A percentile compares a stretch with the other conserved stretches of the same genome.
Conservation (phyloP, 352 stramenopile species). For the Thraustochytrium striatum region DNA sequence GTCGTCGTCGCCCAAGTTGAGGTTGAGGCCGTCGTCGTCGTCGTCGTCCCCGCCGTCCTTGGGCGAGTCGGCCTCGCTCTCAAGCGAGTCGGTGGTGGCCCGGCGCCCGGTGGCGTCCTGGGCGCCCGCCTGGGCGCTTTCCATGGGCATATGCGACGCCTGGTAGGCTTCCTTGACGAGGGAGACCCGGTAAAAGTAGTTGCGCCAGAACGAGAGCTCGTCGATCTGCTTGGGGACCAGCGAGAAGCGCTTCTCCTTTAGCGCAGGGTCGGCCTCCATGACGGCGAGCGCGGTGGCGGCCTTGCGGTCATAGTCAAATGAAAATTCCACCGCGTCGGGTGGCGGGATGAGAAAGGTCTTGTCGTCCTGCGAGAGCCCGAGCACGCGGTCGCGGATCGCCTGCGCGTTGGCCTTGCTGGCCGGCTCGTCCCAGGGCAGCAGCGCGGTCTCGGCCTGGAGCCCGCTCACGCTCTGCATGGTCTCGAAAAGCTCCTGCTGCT, state of each 20-base stretch:
- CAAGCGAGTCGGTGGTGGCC: neutral
- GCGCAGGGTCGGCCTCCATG: constrained; percentile 27
- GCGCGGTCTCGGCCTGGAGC: neutral
- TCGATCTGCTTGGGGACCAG: constrained; percentile 31
- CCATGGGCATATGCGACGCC: neutral
- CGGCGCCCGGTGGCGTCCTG: too few species aligned
- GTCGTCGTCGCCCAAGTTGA: neutral
- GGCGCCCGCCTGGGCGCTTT: neutral
- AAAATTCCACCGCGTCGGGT: constrained; percentile 32
- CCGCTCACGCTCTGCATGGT: constrained; percentile 7
- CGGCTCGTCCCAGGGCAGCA: constrained; percentile 35
- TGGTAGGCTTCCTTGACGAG: constrained; percentile 46
- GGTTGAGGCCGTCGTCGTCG: neutral
- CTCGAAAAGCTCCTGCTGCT: neutral
- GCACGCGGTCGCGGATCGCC: constrained; percentile 13
- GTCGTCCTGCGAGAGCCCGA: constrained; percentile 39
- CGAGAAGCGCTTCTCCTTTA: constrained; percentile 11
- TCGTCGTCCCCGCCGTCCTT: neutral
- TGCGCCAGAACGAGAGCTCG: constrained; percentile 26
- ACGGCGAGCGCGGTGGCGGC: neutral
- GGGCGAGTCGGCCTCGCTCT: neutral
- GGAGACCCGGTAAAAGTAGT: constrained; percentile 48
- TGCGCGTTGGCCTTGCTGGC: constrained; percentile 2
- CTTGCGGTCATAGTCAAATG: constrained; percentile 20
- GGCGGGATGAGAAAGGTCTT: constrained; percentile 39